Base-by-base conservation (phyloP, 306 rosid species). In the Inga oerstediana region DNA sequence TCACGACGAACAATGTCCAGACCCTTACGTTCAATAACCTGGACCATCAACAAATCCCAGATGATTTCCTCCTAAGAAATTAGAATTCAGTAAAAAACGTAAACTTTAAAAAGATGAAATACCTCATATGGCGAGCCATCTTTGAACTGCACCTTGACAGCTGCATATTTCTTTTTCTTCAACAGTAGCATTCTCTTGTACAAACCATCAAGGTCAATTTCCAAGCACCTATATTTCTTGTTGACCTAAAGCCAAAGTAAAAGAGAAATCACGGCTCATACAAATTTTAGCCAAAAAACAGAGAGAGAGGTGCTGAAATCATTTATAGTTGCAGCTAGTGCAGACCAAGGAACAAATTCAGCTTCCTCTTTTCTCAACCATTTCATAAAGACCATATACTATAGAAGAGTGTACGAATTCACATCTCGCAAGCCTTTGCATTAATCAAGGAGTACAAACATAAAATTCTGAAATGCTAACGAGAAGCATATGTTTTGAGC, bases 1-100 rank as follows among this genome's bases (percentile, higher is more conserved):
- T 96, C 99, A 78, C 95, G 96, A 35, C 99, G 93, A 87, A 96
- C 99, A 89, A 94, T 96, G 85, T 96, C 99, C 86, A 96, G 99
- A 77, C 99, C 99, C 87, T 96, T 96, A 24, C 99, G 94, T 87
- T 93, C 98, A 86, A 91, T 93, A 84, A 92, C 93, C 99, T 95
- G 87, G 82, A 88, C 74, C 37, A 45, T 46, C 59, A 35, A 76
- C 74, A 80, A 76, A 73, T 82, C 69, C 41, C 74, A 78, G 43
- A 41, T 45, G 41, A 44, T 58, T 76, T 74, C 80, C 62, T 66
- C 84, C 84, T 80, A 82, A 30, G 46, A 79, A 22, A 51, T 58
- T 67, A 62, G 51, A 65, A 19, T 46, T 58, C 48, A 62, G 51
- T 65, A 22, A 49, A 79, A 75, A 75, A 44, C 30, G 76, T 72